Conservation (phyloP, 129 eudicot genomes). For the Arctium lappa region DNA sequence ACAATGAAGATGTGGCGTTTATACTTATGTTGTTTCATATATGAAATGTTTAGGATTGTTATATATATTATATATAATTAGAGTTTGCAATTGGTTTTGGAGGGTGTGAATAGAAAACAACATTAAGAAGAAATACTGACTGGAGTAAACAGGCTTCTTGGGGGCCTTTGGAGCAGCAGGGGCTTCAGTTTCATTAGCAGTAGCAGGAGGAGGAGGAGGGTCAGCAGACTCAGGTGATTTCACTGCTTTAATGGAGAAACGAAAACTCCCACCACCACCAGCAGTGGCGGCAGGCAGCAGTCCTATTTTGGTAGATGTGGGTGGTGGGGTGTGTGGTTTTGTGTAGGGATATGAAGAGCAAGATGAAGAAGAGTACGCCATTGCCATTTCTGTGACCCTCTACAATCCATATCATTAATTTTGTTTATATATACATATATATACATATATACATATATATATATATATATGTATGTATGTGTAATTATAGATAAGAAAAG, state of each 20-base stretch:
- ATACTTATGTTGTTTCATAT: neutral
- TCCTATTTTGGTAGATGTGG: slow-evolving; percentile 10
- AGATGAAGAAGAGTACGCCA: slow-evolving; percentile 32
- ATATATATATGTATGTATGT: neutral
- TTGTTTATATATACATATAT: slow-evolving; percentile 18
- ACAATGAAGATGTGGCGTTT: neutral
- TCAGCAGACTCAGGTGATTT: slow-evolving; percentile 51
- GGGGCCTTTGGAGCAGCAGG: slow-evolving; percentile 50
- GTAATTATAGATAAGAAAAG: slow-evolving; percentile 36
- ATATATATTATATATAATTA: neutral
- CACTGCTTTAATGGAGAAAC: slow-evolving; percentile 37
- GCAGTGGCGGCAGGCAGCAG: slow-evolving; percentile 16
- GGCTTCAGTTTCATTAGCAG: slow-evolving; percentile 25
- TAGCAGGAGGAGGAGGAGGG: slow-evolving; percentile 25
- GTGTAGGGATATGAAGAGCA: slow-evolving; percentile 27
- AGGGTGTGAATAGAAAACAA: neutral
- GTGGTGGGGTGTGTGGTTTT: slow-evolving; percentile 24
- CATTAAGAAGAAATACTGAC: slow-evolving; percentile 26
- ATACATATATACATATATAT: neutral
- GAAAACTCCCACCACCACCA: neutral
- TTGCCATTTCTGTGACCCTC: slow-evolving; percentile 12
- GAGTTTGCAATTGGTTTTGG: neutral
- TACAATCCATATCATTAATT: neutral
- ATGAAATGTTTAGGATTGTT: too few species aligned
- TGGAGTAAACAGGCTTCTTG: slow-evolving; percentile 78